Percentiles rank a stretch among this genome's conserved stretches.
Evolutionary conservation across 768 basidiomycete species (phyloP).

Genomic region (Amylocystis lapponica): DNA sequence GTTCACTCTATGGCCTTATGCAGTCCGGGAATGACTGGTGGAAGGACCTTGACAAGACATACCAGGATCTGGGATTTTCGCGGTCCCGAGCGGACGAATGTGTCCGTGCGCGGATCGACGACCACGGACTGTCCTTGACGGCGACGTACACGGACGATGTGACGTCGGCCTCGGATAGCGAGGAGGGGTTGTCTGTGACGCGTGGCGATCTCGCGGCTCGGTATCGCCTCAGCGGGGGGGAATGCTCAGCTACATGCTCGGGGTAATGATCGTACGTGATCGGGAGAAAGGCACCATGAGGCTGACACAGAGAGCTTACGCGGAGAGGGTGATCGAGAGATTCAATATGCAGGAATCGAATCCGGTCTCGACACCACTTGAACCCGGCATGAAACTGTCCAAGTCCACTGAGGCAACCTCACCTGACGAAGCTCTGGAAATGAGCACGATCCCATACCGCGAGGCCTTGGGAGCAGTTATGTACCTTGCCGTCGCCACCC

Average conservation of each 20-base stretch:
- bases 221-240: background rate
- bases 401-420: background rate
- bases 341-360: constrained; percentile 21
- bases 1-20: constrained; percentile 9
- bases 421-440: background rate
- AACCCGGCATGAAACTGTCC: constrained; percentile 6
- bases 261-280: background rate
- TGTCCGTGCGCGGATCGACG: background rate
- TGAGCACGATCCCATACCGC: constrained; percentile 1
- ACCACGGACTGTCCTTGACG: background rate
- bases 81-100: background rate
- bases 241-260: background rate
- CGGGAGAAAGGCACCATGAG: background rate
- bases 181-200: background rate
- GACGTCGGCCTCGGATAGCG: too few relatives aligned
- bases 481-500: constrained; percentile 6
- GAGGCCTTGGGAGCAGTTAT: constrained; percentile 5
- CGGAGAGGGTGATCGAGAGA: constrained; percentile 10
- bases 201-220: background rate
- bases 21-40: constrained; percentile 8
- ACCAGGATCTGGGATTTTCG: background rate
- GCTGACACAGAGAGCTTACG: constrained; percentile 6
- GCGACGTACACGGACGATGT: too few relatives aligned
- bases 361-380: constrained; percentile 17
- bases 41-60: background rate